phyloP scores from a whole-genome alignment of 2,329 filamentous ascomycete species.

The Diaporthe aspalathi region DNA sequence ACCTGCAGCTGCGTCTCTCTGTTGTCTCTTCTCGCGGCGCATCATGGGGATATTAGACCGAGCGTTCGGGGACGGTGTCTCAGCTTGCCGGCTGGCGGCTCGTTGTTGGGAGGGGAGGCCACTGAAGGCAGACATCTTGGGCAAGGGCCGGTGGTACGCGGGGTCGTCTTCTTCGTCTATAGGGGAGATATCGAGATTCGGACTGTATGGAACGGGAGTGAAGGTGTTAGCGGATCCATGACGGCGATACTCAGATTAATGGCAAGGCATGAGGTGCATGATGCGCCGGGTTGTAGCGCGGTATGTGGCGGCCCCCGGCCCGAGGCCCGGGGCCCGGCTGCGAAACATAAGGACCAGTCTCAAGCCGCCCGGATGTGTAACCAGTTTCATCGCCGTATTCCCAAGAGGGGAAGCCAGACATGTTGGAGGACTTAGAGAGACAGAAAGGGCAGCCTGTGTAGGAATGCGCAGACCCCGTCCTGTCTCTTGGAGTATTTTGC shows the following conservation, averaged over 20 bases:
- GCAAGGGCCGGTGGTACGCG: conserved; percentile 37
- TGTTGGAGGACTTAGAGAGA: neutral
- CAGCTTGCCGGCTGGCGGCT: conserved; percentile 36
- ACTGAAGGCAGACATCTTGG: conserved; percentile 50
- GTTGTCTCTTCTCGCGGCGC: conserved; percentile 62
- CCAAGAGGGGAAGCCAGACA: neutral
- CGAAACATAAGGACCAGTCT: conserved; percentile 11
- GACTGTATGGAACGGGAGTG: conserved; percentile 4
- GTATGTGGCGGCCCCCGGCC: neutral
- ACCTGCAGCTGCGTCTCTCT: conserved; percentile 49
- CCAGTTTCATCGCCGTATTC: neutral
- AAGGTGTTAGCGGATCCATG: conserved; percentile 38
- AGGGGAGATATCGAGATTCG: conserved; percentile 60
- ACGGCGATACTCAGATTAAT: neutral
- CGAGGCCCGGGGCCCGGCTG: neutral
- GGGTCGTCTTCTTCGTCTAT: conserved; percentile 56
- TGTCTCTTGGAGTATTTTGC: neutral
- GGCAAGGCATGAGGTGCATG: neutral
- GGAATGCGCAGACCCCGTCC: neutral
- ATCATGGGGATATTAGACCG: conserved; percentile 63
- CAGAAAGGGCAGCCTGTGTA: neutral
- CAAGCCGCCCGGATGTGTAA: conserved; percentile 1
- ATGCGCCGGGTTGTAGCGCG: neutral
- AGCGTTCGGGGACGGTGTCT: conserved; percentile 42
- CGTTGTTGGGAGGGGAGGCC: conserved; percentile 32